Evolutionary conservation across 2,329 filamentous ascomycete species (phyloP).

Genomic region (Colletotrichum cordylinicola): DNA sequence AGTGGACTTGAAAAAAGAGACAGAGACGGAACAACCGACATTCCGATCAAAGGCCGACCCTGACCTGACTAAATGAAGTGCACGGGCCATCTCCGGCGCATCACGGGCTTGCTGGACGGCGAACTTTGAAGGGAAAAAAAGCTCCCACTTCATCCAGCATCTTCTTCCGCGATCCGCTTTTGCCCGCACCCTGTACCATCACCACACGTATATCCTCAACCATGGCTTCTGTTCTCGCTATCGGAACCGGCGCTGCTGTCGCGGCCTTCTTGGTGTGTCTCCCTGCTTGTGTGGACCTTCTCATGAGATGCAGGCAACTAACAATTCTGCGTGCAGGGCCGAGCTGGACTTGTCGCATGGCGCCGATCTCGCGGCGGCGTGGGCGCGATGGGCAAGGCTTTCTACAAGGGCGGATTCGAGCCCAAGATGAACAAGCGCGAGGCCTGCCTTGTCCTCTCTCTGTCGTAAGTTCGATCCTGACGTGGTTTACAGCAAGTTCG

Average conservation of each 20-base stretch:
- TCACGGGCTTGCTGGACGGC: neutral
- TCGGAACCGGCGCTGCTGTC: slow-evolving; percentile 54
- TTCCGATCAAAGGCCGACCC: neutral
- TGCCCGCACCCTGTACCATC: neutral
- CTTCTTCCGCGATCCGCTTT: neutral
- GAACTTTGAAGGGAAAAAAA: neutral
- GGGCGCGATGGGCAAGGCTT: slow-evolving; percentile 85
- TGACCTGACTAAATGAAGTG: neutral
- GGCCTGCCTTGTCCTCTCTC: slow-evolving; percentile 86
- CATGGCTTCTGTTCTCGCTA: slow-evolving; percentile 51
- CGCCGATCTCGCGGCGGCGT: slow-evolving; percentile 80
- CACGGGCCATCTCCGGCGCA: neutral
- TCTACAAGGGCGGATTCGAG: slow-evolving; percentile 99
- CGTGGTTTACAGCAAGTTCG: neutral
- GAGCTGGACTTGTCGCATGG: slow-evolving; percentile 89
- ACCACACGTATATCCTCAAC: neutral
- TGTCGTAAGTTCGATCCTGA: slow-evolving; percentile 66
- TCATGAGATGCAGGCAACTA: neutral
- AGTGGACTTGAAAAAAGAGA: neutral
- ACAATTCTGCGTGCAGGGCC: slow-evolving; percentile 64
- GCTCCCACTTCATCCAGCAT: neutral
- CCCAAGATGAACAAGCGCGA: slow-evolving; percentile 91
- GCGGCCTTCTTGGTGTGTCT: slow-evolving; percentile 56
- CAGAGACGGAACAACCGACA: neutral
- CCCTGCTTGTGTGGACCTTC: neutral